phyloP scores from a whole-genome alignment of 2,329 filamentous ascomycete genomes.

The Lomentospora prolificans region DNA sequence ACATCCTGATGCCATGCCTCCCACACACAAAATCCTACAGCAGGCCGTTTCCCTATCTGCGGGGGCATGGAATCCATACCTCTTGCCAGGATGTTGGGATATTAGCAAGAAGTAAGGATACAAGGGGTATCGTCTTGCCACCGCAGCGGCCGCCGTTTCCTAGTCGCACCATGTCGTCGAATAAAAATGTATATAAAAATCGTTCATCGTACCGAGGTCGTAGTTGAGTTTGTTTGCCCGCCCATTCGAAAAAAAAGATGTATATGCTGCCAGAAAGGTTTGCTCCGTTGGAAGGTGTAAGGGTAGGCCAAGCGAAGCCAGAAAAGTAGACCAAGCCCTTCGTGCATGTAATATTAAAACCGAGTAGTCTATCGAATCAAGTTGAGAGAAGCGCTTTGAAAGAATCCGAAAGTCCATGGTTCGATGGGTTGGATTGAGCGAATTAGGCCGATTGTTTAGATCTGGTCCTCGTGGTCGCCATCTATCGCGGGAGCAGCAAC shows the following conservation, averaged over 20 bases:
- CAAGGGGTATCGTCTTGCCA: background rate
- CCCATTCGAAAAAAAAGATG: background rate
- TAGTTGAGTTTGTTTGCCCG: background rate
- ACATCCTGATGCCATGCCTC: background rate
- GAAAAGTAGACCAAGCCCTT: background rate
- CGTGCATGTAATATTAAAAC: background rate
- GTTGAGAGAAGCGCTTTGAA: background rate
- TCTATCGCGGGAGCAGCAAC: conserved; percentile 17
- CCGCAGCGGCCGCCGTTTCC: background rate
- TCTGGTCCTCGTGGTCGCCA: conserved; percentile 23
- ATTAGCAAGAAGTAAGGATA: background rate
- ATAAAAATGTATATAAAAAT: background rate
- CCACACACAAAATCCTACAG: background rate
- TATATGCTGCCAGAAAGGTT: background rate
- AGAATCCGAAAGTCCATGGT: background rate
- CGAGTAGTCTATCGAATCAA: background rate
- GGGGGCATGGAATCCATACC: no score
- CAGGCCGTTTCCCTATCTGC: background rate
- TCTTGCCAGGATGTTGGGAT: no score
- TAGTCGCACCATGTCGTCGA: no score
- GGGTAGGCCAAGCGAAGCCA: background rate
- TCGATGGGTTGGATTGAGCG: background rate
- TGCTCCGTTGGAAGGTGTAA: background rate
- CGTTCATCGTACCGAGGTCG: background rate
- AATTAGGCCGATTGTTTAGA: background rate